Base-by-base conservation (phyloP, 1,284 basidiomycete species). In the Sanghuangporus baumii region DNA sequence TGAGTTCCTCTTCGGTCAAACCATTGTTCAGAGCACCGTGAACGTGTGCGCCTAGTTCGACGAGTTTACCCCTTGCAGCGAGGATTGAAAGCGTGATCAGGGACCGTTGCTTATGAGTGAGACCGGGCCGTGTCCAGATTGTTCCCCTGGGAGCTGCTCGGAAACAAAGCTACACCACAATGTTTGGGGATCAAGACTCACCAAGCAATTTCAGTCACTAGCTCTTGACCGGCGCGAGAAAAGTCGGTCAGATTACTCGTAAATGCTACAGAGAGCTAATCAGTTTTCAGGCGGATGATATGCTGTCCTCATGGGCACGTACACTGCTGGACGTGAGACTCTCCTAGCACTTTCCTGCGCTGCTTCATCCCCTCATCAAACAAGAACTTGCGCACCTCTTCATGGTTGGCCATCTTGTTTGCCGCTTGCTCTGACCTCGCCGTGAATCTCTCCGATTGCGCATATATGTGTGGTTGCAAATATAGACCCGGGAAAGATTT, bases 11-110 rank as follows among this genome's bases (percentile, higher is more conserved):
- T 55, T 65, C 63, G 12, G 63, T 65, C 26, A 59, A 16, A 7
- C 63, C 63, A 36, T 61, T 61, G 20, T 61, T 65, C 18, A 65
- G 60, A 3, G 63, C 63, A 31, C 63, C 63, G 46, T 59, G 60
- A 26, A 65, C 55, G 38, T 65, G 63, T 23, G 55, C 55, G n/a
- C 52, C 47, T 18, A 62, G 38, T 40, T 65, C 63, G 38, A 41
- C 34, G 6, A 61, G 60, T 55, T 65, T 65, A 14, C 63, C 63
- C 11, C 61, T 37, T 36, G 63, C 54, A 48, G 59, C 37, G 26
- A 65, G 63, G 14, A 65, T 41, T 12, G 60, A 57, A 23, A 65
- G 46, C 9, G 37, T 51, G 31, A 65, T 56, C 31, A 65, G 51
- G 14, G 63, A 65, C 18, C 63, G 58, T 26, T 65, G 60, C 50